Conservation (phyloP, 768 basidiomycete genomes). For the Candolleomyces eurysporus region DNA sequence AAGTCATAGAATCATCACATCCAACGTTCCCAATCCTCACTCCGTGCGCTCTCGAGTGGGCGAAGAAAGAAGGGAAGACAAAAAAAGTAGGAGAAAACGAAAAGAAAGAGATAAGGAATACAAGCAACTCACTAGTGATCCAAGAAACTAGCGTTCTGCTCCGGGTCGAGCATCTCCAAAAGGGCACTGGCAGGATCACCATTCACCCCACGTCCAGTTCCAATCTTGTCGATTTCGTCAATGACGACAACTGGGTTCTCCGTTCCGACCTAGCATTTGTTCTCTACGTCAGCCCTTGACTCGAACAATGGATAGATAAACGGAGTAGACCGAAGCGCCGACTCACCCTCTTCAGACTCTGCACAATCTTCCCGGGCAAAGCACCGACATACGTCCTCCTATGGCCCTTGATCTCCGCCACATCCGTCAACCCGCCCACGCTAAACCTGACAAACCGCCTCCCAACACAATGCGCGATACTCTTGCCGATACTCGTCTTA, state of each 20-base stretch:
- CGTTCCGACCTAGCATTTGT: slow-evolving; percentile 64
- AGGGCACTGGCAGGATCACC: slow-evolving; percentile 92
- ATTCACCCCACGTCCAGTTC: slow-evolving; percentile 67
- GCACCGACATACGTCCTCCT: slow-evolving; percentile 95
- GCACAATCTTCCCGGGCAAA: slow-evolving; percentile 92
- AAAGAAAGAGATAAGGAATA: not conserved
- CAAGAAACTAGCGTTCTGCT: slow-evolving; percentile 92
- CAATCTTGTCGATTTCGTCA: slow-evolving; percentile 96
- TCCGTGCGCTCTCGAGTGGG: too few relatives aligned
- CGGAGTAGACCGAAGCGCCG: not conserved
- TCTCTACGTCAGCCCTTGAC: too few relatives aligned
- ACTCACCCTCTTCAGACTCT: slow-evolving; percentile 89
- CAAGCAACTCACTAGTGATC: slow-evolving; percentile 82
- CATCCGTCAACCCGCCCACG: slow-evolving; percentile 94
- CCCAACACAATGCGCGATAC: slow-evolving; percentile 86
- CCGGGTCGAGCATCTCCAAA: slow-evolving; percentile 91
- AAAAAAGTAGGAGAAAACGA: slow-evolving; percentile 14
- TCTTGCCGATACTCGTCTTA: slow-evolving; percentile 95
- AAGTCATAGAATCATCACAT: too few relatives aligned
- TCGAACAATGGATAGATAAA: not conserved
- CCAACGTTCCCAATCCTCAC: too few relatives aligned
- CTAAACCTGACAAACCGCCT: slow-evolving; percentile 96
- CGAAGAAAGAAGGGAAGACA: not conserved
- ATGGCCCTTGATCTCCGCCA: slow-evolving; percentile 99
- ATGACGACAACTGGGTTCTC: slow-evolving; percentile 94